Conservation (phyloP, 257 asterid species). For the Asclepias syriaca region DNA sequence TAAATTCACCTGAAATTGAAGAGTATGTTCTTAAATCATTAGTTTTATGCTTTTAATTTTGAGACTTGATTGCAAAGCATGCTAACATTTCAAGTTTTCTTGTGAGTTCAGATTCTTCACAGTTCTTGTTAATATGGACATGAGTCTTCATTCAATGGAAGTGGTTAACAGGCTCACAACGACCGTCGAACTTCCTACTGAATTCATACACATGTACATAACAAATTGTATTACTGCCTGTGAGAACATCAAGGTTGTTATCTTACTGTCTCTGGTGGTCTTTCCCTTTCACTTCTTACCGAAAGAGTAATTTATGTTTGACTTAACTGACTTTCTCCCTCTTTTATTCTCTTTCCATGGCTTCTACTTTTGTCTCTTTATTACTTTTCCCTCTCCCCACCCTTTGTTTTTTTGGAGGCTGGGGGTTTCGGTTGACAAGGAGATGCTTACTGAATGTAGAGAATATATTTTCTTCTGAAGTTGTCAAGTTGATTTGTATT, state of each 20-base stretch:
- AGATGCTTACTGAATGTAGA: neutral
- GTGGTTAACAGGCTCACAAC: conserved; percentile 97
- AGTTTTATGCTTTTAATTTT: neutral
- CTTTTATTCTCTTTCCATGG: neutral
- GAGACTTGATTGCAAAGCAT: neutral
- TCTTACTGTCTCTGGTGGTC: neutral
- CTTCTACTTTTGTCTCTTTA: neutral
- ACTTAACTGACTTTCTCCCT: neutral
- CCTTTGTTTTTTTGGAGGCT: neutral
- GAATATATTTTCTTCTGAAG: neutral
- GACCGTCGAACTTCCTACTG: conserved; percentile 94
- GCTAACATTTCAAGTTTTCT: conserved; percentile 16
- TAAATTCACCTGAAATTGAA: conserved; percentile 89
- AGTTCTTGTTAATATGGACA: conserved; percentile 98
- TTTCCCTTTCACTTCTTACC: neutral
- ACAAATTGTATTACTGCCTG: conserved; percentile 93
- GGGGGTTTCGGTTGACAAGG: neutral
- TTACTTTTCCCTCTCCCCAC: no score
- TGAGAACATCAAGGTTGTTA: conserved; percentile 80
- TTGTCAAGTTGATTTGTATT: neutral
- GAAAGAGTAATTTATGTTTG: neutral
- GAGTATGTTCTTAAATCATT: conserved; percentile 50
- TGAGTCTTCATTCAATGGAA: conserved; percentile 99
- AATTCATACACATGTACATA: conserved; percentile 86
- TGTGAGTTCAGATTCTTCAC: conserved; percentile 64